These are phyloP conservation scores for Pythium brachiatum DNA, from an alignment of 352 stramenopile genomes.

Conservation along the genomic window DNA sequence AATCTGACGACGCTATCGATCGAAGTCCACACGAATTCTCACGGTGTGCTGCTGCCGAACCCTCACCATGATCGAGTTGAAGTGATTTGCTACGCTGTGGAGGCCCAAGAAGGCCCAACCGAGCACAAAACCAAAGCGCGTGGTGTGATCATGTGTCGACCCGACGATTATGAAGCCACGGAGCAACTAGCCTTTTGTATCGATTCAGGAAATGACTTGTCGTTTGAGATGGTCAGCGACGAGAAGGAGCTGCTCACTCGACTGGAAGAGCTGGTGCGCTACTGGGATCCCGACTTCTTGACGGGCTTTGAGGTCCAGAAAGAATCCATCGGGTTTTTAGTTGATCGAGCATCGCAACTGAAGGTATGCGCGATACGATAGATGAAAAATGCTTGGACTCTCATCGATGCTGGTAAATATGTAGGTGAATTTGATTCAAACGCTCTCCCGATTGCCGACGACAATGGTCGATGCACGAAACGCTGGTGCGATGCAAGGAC, in stretches of 20 bases:
- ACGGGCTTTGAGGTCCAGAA: conserved; percentile 25
- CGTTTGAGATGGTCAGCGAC: conserved; percentile 27
- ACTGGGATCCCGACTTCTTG: conserved; percentile 30
- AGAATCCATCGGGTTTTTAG: conserved; percentile 18
- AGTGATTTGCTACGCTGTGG: conserved; percentile 63
- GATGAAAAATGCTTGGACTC: neutral
- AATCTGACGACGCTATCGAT: conserved; percentile 83
- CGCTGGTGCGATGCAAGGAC: conserved; percentile 15
- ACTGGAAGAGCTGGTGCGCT: conserved; percentile 19
- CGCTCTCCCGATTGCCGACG: conserved; percentile 27
- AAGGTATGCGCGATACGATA: conserved; percentile 6
- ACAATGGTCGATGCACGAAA: conserved; percentile 32
- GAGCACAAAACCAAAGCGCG: conserved; percentile 46
- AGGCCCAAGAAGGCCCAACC: conserved; percentile 67
- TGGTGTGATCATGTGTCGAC: conserved; percentile 51
- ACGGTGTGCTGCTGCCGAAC: conserved; percentile 64
- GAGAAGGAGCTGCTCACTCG: conserved; percentile 23
- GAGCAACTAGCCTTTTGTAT: conserved; percentile 22
- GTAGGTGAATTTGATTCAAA: conserved; percentile 35
- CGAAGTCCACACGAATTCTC: conserved; percentile 63
- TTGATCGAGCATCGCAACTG: conserved; percentile 25
- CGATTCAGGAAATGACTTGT: conserved; percentile 15
- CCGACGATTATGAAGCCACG: conserved; percentile 5
- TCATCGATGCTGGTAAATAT: neutral
- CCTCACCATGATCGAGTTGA: conserved; percentile 62